Evolutionary conservation across 768 basidiomycete species (phyloP), one percentile per base, ranked within the genome.

Genomic region (Serendipita vermifera): DNA sequence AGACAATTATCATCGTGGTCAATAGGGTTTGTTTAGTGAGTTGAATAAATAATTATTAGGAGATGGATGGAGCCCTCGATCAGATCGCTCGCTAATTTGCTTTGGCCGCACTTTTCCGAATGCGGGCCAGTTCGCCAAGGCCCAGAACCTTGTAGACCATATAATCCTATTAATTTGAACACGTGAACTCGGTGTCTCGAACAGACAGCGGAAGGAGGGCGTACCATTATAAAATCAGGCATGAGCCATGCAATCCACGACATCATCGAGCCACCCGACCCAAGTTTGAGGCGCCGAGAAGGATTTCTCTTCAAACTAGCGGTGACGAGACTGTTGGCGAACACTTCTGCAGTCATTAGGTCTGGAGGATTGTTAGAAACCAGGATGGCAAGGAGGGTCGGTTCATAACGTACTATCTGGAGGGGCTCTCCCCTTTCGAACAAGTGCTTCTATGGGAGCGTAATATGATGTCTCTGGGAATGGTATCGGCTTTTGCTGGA

Each of bases 371-470:
- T n/a, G n/a, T n/a, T n/a, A n/a, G n/a, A n/a, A n/a, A n/a, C n/a
- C n/a, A n/a, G n/a, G n/a, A n/a, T n/a, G n/a, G n/a, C n/a, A n/a
- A n/a, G n/a, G n/a, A n/a, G n/a, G n/a, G n/a, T n/a, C n/a, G n/a
- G n/a, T n/a, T n/a, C n/a, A n/a, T n/a, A n/a, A n/a, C 46, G 24
- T 51, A 51, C 46, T 22, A 29, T 51, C 46, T 11, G n/a, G 26
- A 24, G 46, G 9, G 9, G 11, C 46, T 7, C 11, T 20, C 27
- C 24, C 46, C 27, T 22, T 22, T 29, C 22, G 26, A 26, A 20
- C 26, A 22, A 15, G n/a, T n/a, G 26, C 46, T 26, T 51, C 46
- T 22, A 51, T 51, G 9, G 46, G 22, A n/a, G 32, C n/a, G 24
- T 51, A 51, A 7, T 51, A 31, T 9, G 46, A 51, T n/a, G 9